Evolutionary conservation across 495 filamentous ascomycete species (phyloP), one percentile per base, ranked within the genome.

Genomic region (Thozetella sp.): DNA sequence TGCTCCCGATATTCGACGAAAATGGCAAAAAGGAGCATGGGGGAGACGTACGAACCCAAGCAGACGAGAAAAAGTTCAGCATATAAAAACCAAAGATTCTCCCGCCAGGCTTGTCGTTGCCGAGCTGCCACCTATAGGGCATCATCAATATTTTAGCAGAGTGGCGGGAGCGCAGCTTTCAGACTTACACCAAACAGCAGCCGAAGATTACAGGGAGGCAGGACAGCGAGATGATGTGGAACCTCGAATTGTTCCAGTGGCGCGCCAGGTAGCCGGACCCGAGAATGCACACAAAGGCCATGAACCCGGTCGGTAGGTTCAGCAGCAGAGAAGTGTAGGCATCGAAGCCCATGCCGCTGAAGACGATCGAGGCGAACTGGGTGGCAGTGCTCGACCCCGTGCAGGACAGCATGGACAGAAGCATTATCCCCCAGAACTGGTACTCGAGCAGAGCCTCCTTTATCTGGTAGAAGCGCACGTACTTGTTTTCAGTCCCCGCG

Each of bases 381-480:
- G 72, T 76, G 15, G 77, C 72, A 22, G 76, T 71, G 0, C 68
- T 76, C 51, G 78, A 78, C 19, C 76, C 73, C 45, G 78, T 73
- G 72, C 74, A 75, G 50, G 68, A 67, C 2, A 75, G 63, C 51
- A 80, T 64, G 0, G 77, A 72, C 11, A 73, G 71, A 54, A 58
- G 4, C n/a, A 59, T 62, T 2, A 71, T 53, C 23, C 77, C 65
- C 74, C 76, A 82, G 53, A 78, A 72, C 60, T 75, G 73, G 25
- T 70, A 57, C 54, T 82, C 79, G n/a, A 71, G 22, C 2, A 79
- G 56, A 6, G 73, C 69, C 57, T 84, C 81, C 12, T 67, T 62
- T 24, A 82, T 72, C 55, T 84, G 81, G 46, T 76, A 73, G 69
- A 66, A 68, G 60, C 77, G 79, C 63, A 77, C 73, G 25, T 70